phyloP scores from a whole-genome alignment of 495 filamentous ascomycete genomes.

The Xylaria intraflava region DNA sequence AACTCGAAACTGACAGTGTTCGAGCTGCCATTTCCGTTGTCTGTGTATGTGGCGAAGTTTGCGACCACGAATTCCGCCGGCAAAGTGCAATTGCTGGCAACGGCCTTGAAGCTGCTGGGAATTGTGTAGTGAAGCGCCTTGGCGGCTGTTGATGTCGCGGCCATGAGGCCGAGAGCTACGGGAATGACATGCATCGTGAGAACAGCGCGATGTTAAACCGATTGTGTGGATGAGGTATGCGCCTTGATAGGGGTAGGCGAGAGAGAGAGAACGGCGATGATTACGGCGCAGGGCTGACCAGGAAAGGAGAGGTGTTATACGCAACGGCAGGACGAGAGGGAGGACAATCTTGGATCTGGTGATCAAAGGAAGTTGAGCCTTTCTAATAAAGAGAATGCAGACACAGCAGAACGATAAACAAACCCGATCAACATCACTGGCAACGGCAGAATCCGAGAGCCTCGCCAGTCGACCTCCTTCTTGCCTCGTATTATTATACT shows the following conservation, averaged over 20 bases:
- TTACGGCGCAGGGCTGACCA: not conserved
- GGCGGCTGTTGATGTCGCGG: not conserved
- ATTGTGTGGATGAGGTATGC: not conserved
- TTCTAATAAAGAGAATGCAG: not conserved
- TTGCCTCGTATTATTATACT: too few species aligned
- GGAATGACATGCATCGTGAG: not conserved
- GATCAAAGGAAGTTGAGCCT: not conserved
- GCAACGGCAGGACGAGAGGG: not conserved
- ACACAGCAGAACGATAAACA: not conserved
- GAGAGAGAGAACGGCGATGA: not conserved
- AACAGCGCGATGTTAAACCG: not conserved
- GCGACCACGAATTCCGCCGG: constrained; percentile 21
- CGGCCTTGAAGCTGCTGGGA: constrained; percentile 5
- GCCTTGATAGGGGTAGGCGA: not conserved
- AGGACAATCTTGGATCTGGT: not conserved
- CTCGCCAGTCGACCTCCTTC: not conserved
- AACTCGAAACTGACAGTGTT: constrained; percentile 17
- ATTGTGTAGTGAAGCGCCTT: constrained; percentile 8
- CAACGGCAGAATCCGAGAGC: not conserved
- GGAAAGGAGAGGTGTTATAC: not conserved
- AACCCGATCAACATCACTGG: too few species aligned
- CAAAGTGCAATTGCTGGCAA: constrained; percentile 12
- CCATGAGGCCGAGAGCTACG: constrained; percentile 2
- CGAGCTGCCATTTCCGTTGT: constrained; percentile 7
- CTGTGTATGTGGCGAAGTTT: constrained; percentile 17